Percentiles rank a stretch among this genome's conserved stretches.
Conservation (phyloP, 176 grass and related monocot genomes). For the Oryza rufipogon region DNA sequence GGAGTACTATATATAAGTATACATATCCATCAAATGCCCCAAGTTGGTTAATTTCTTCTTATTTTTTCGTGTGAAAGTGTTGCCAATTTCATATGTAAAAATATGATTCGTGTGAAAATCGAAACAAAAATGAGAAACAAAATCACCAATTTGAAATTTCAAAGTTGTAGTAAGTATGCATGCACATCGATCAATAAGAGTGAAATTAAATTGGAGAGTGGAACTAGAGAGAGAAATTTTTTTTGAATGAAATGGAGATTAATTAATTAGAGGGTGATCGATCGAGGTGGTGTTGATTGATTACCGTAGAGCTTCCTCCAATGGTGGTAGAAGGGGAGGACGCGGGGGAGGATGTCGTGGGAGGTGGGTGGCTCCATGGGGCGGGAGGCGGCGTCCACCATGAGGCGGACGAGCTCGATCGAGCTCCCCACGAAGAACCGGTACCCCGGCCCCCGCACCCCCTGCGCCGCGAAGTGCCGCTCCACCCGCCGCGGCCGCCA, state of each 20-base stretch:
- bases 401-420: slow-evolving; percentile 71
- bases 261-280: background rate
- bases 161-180: background rate
- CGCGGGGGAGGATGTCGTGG: slow-evolving; percentile 83
- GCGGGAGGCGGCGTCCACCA: slow-evolving; percentile 65
- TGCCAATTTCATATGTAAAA: too few species aligned
- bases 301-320: slow-evolving; percentile 96
- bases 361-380: slow-evolving; percentile 58
- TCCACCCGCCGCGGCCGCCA: slow-evolving; percentile 71
- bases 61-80: background rate
- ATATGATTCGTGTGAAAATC: too few species aligned
- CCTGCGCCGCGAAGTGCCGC: slow-evolving; percentile 71
- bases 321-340: slow-evolving; percentile 89
- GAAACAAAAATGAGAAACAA: background rate
- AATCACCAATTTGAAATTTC: background rate
- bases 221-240: background rate
- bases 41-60: background rate
- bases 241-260: background rate
- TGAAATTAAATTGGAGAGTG: background rate
- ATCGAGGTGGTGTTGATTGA: too few species aligned
- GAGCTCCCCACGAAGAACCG: slow-evolving; percentile 90
- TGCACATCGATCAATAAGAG: background rate
- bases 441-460: slow-evolving; percentile 79
- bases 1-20: background rate
- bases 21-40: background rate